Percentiles rank a stretch among this genome's conserved stretches.
Evolutionary conservation across 768 basidiomycete species (phyloP).

Genomic region (Russula griseocarnosa): DNA sequence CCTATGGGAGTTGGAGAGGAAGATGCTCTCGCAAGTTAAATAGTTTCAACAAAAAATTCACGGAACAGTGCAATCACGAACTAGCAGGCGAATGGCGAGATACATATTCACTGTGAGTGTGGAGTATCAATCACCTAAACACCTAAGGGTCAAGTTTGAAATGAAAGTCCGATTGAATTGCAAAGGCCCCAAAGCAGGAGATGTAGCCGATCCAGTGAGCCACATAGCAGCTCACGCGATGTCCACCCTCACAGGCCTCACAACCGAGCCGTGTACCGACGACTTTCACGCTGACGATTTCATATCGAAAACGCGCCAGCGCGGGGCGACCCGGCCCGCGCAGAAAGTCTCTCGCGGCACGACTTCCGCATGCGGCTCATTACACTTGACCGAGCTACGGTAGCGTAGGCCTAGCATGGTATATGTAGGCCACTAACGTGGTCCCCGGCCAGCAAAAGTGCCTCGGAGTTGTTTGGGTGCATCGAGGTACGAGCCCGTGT

Average conservation of each 20-base stretch:
- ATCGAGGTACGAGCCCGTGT: background rate
- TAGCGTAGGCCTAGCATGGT: background rate
- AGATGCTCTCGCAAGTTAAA: background rate
- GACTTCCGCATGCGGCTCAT: background rate
- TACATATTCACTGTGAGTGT: background rate
- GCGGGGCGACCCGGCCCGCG: background rate
- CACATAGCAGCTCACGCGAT: background rate
- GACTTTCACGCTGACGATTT: background rate
- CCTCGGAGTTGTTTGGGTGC: background rate
- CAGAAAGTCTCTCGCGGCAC: background rate
- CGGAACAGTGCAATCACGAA: background rate
- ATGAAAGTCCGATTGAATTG: background rate
- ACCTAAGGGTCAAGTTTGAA: background rate
- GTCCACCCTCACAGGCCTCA: too few relatives aligned
- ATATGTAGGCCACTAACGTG: background rate
- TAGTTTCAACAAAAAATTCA: background rate
- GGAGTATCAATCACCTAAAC: background rate
- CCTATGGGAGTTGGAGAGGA: background rate
- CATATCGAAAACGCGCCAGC: too few relatives aligned
- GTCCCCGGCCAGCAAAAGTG: background rate
- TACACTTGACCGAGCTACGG: background rate
- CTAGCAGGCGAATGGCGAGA: background rate
- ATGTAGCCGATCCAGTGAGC: background rate
- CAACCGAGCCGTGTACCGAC: background rate
- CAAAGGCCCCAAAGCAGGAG: background rate